phyloP scores from a whole-genome alignment of 139 green algal species.

The Chlorella sp. region DNA sequence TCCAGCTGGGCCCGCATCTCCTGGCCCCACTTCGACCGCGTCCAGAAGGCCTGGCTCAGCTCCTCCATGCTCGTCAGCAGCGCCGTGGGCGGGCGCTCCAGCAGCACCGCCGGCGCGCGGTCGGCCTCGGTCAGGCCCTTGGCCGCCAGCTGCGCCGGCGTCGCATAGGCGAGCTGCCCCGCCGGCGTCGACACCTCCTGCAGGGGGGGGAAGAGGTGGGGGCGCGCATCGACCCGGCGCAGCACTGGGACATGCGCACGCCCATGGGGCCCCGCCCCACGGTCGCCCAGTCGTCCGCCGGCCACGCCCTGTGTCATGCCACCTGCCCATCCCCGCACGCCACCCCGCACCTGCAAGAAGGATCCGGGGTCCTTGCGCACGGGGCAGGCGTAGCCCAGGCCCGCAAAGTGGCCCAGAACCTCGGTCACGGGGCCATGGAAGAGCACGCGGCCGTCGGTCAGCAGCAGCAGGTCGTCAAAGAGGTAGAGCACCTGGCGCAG shows the following conservation, averaged over 20 bases:
- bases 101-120: slow-evolving; percentile 6
- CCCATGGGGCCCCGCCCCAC: too few relatives aligned
- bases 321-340: too few relatives aligned
- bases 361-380: slow-evolving; percentile 69
- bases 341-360: slow-evolving; percentile 75
- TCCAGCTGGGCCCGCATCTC: slow-evolving; percentile 15
- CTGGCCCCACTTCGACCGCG: background rate
- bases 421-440: slow-evolving; percentile 69
- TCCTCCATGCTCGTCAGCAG: slow-evolving; percentile 34
- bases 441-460: slow-evolving; percentile 61
- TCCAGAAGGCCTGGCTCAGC: slow-evolving; percentile 31
- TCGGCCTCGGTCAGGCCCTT: slow-evolving; percentile 2
- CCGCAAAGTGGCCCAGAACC: slow-evolving; percentile 63
- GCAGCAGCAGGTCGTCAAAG: slow-evolving; percentile 75
- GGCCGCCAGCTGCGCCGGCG: slow-evolving; percentile 16
- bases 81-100: slow-evolving; percentile 10
- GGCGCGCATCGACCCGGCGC: too few relatives aligned
- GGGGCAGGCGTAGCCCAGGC: slow-evolving; percentile 70
- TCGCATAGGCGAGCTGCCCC: slow-evolving; percentile 37
- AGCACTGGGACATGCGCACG: too few relatives aligned
- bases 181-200: slow-evolving; percentile 53
- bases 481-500: slow-evolving; percentile 38
- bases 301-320: too few relatives aligned
- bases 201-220: background rate
- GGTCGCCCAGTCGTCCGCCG: too few relatives aligned